phyloP scores from a whole-genome alignment of 2,329 filamentous ascomycete genomes.

The Dactylellina cionopaga region DNA sequence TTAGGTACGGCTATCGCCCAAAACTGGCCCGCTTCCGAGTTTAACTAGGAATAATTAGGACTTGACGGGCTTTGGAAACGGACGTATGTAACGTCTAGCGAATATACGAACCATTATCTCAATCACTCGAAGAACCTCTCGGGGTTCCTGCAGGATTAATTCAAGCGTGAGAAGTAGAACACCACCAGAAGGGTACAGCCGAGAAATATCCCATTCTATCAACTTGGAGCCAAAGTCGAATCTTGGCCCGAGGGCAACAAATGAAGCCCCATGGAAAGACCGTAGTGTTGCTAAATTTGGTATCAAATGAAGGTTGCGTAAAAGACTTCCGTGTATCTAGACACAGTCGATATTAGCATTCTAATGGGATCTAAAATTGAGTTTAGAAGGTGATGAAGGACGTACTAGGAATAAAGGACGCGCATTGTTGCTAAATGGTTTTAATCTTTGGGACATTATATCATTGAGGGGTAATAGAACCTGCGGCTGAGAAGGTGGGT shows the following conservation, averaged over 20 bases:
- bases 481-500: not conserved
- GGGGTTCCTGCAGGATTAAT: slow-evolving; percentile 3
- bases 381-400: not conserved
- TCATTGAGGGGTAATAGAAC: not conserved
- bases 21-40: not conserved
- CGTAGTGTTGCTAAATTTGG: slow-evolving; percentile 12
- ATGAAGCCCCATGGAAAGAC: not conserved
- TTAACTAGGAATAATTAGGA: not conserved
- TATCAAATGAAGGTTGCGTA: slow-evolving; percentile 31
- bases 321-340: slow-evolving; percentile 13
- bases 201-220: slow-evolving; percentile 11
- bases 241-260: slow-evolving; percentile 9
- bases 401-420: not conserved
- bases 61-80: not conserved
- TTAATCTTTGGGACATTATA: slow-evolving; percentile 7
- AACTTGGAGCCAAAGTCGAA: not conserved
- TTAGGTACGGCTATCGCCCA: slow-evolving; percentile 17
- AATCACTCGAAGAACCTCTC: not conserved
- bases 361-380: not conserved
- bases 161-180: slow-evolving; percentile 23
- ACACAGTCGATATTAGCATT: no score
- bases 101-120: not conserved
- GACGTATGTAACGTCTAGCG: not conserved
- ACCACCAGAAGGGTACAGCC: not conserved
- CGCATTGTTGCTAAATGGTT: not conserved